These are phyloP conservation scores for Coprinopsis cinerea DNA, from an alignment of 768 basidiomycete genomes.

Conservation along the genomic window DNA sequence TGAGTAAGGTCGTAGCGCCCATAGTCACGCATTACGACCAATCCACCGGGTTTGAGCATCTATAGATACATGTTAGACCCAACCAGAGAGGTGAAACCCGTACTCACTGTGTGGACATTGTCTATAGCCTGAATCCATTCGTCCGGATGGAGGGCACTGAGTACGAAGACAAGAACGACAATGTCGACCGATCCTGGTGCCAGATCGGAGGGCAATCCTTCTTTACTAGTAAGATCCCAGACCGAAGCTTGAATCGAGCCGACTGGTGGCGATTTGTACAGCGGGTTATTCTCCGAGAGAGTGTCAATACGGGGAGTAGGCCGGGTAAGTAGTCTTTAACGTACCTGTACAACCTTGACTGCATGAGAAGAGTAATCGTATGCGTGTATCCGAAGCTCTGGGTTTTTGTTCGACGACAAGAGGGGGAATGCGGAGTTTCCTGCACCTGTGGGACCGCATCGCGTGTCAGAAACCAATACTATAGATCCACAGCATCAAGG, in stretches of 20 bases:
- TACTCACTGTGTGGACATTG: conserved; percentile 68
- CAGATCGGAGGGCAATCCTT: conserved; percentile 56
- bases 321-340: conserved; percentile 1
- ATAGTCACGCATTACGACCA: conserved; percentile 86
- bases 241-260: conserved; percentile 76
- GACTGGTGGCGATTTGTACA: conserved; percentile 60
- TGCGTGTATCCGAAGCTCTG: conserved; percentile 64
- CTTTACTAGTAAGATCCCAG: conserved; percentile 80
- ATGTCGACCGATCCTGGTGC: conserved; percentile 75
- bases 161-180: conserved; percentile 86
- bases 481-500: background rate
- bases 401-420: conserved; percentile 77
- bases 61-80: conserved; percentile 22
- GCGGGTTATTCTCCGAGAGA: conserved; percentile 51
- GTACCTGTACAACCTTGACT: conserved; percentile 81
- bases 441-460: conserved; percentile 49
- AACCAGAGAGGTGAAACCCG: background rate
- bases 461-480: background rate
- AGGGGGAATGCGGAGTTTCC: conserved; percentile 95
- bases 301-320: background rate
- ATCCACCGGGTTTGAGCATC: conserved; percentile 89
- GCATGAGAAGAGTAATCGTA: conserved; percentile 92
- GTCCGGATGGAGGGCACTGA: conserved; percentile 87
- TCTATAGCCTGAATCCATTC: conserved; percentile 84
- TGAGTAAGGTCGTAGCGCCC: conserved; percentile 94